Evolutionary conservation across 2,329 filamentous ascomycete genomes (phyloP).

Genomic region (Fusarium anguioides): DNA sequence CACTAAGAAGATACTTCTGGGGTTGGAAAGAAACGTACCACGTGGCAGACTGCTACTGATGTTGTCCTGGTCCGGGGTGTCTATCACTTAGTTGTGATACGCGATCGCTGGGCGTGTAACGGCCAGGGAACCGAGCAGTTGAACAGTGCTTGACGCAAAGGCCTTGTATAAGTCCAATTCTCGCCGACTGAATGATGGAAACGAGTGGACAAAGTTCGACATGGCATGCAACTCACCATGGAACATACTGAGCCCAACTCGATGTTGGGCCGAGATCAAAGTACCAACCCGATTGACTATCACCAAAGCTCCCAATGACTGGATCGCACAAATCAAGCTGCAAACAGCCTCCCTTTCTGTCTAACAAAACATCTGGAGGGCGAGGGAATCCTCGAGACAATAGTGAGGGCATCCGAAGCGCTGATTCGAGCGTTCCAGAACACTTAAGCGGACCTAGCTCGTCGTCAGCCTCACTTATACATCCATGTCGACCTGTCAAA

Average conservation of each 20-base stretch:
- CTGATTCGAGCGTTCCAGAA: conserved; percentile 4
- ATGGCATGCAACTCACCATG: neutral
- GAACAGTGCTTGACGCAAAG: neutral
- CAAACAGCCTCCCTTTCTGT: neutral
- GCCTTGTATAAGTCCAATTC: neutral
- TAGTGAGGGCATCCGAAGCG: neutral
- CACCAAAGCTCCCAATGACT: neutral
- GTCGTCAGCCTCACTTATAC: conserved; percentile 25
- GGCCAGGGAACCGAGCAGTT: neutral
- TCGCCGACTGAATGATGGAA: neutral
- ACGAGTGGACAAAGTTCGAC: too few relatives aligned
- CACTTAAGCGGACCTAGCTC: neutral
- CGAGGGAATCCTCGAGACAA: neutral
- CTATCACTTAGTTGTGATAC: conserved; percentile 4
- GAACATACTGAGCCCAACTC: conserved; percentile 2
- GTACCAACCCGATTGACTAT: neutral
- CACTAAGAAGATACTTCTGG: neutral
- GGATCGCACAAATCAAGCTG: neutral
- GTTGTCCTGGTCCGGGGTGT: neutral
- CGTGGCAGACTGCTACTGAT: conserved; percentile 8
- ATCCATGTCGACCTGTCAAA: neutral
- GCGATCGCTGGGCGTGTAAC: neutral
- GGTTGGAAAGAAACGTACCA: neutral
- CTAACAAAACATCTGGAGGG: neutral
- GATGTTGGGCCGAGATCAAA: conserved; percentile 16